A percentile compares a stretch with the other conserved stretches of the same genome.
Conservation (phyloP, 2,329 filamentous ascomycete genomes). For the Alternaria alternata region DNA sequence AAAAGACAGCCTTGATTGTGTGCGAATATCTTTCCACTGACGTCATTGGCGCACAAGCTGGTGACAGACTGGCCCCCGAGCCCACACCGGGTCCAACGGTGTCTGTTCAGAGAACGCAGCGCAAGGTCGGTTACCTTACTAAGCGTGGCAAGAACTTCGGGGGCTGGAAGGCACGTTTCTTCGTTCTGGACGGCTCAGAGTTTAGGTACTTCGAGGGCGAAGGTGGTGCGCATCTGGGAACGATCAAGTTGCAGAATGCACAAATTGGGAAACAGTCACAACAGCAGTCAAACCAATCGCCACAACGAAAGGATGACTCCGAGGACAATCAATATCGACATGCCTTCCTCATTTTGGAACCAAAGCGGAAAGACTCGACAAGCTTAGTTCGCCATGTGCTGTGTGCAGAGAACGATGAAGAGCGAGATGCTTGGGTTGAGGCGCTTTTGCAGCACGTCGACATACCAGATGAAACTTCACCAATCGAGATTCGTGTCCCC, state of each 20-base stretch:
- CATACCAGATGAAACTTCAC: conserved; percentile 60
- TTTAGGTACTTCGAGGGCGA: conserved; percentile 92
- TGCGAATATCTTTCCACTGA: conserved; percentile 84
- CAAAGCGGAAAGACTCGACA: conserved; percentile 92
- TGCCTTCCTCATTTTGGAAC: conserved; percentile 92
- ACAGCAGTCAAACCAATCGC: conserved; percentile 65
- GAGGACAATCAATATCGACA: conserved; percentile 94
- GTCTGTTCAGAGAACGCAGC: conserved; percentile 61
- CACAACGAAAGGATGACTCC: conserved; percentile 73
- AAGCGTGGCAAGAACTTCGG: conserved; percentile 99
- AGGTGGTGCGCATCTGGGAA: conserved; percentile 87
- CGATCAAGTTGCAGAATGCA: conserved; percentile 88
- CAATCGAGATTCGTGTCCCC: conserved; percentile 55
- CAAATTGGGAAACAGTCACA: conserved; percentile 94
- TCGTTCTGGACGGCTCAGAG: conserved; percentile 72
- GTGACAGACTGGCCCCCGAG: conserved; percentile 65
- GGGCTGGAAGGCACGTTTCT: conserved; percentile 90
- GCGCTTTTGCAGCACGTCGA: conserved; percentile 90
- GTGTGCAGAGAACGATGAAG: conserved; percentile 91
- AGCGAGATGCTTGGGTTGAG: conserved; percentile 94
- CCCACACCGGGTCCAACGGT: conserved; percentile 54
- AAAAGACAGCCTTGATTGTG: conserved; percentile 76
- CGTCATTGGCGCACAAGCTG: conserved; percentile 66
- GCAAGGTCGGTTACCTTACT: conserved; percentile 89
- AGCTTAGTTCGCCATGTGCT: conserved; percentile 91